Percentiles rank a stretch among this genome's conserved stretches.
Conservation (phyloP, 352 stramenopile genomes). For the Phytopythium ostracodes region DNA sequence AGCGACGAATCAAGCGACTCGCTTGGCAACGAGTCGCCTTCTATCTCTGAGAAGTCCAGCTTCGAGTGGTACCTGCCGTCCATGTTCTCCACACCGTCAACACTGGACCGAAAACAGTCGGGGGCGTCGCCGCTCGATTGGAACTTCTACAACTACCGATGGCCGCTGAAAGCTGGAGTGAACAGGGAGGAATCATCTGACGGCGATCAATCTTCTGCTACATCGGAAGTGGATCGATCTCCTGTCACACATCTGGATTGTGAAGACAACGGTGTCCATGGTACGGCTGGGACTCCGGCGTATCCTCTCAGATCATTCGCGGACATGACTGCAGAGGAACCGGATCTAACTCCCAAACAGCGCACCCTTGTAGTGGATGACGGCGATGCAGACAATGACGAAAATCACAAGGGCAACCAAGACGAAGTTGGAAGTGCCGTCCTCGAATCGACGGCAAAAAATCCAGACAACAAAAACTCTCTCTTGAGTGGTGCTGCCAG, state of each 20-base stretch:
- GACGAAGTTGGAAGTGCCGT: conserved; percentile 4
- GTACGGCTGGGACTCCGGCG: not conserved
- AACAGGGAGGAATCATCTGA: conserved; percentile 15
- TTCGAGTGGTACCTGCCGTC: conserved; percentile 78
- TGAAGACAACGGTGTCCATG: not conserved
- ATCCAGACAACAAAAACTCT: not conserved
- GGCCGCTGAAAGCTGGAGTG: not conserved
- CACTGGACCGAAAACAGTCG: conserved; percentile 41
- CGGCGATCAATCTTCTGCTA: conserved; percentile 7
- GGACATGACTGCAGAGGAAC: conserved; percentile 40
- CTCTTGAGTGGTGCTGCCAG: conserved; percentile 12
- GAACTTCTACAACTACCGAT: conserved; percentile 62
- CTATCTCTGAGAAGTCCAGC: conserved; percentile 32
- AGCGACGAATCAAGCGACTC: conserved; percentile 5
- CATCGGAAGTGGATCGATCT: conserved; percentile 6
- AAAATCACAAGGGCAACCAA: conserved; percentile 7
- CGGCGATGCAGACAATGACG: conserved; percentile 9
- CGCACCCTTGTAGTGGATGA: not conserved
- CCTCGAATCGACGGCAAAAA: not conserved
- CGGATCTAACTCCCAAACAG: conserved; percentile 4
- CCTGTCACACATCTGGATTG: conserved; percentile 4
- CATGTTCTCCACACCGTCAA: conserved; percentile 68
- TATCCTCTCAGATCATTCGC: conserved; percentile 62
- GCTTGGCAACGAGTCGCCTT: conserved; percentile 11
- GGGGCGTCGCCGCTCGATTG: conserved; percentile 62